These are phyloP conservation scores for Ganoderma lingzhi DNA, from an alignment of 1,284 basidiomycete species.

Conservation along the genomic window DNA sequence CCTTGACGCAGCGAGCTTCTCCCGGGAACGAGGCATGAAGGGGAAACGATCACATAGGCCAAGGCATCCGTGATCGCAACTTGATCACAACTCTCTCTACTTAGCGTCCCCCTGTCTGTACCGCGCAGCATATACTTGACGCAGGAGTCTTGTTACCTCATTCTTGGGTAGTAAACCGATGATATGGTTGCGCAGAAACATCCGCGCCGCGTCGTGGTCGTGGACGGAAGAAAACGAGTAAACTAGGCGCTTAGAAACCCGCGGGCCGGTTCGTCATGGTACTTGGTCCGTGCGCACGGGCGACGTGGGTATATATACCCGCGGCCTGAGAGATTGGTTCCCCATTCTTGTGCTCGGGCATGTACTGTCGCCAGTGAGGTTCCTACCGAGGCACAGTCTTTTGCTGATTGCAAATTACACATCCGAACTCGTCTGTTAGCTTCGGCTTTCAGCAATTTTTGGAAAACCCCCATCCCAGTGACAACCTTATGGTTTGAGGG, in stretches of 20 bases:
- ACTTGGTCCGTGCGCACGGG: constrained; percentile 31
- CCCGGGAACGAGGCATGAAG: constrained; percentile 4
- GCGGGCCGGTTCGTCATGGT: constrained; percentile 10
- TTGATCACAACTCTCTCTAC: not conserved
- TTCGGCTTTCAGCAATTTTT: constrained; percentile 49
- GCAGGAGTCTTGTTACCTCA: not conserved
- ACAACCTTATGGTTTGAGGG: constrained; percentile 30
- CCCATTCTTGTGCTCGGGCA: constrained; percentile 90
- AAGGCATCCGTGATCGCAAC: not conserved
- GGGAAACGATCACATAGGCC: not conserved
- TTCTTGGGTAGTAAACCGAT: not conserved
- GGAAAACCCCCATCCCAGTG: constrained; percentile 38
- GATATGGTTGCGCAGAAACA: not conserved
- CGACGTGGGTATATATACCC: constrained; percentile 27
- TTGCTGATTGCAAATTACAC: constrained; percentile 92
- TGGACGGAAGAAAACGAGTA: not conserved
- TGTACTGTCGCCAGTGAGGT: constrained; percentile 90
- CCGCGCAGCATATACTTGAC: too few relatives aligned
- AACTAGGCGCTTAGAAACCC: constrained; percentile 16
- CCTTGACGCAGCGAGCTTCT: not conserved
- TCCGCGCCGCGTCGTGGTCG: not conserved
- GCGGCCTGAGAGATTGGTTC: constrained; percentile 3
- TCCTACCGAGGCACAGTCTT: constrained; percentile 83
- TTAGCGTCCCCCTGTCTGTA: not conserved
- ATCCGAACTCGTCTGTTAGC: constrained; percentile 48